Conservation (phyloP, 1,284 basidiomycete genomes). For the Ceratobasidium sp. region DNA sequence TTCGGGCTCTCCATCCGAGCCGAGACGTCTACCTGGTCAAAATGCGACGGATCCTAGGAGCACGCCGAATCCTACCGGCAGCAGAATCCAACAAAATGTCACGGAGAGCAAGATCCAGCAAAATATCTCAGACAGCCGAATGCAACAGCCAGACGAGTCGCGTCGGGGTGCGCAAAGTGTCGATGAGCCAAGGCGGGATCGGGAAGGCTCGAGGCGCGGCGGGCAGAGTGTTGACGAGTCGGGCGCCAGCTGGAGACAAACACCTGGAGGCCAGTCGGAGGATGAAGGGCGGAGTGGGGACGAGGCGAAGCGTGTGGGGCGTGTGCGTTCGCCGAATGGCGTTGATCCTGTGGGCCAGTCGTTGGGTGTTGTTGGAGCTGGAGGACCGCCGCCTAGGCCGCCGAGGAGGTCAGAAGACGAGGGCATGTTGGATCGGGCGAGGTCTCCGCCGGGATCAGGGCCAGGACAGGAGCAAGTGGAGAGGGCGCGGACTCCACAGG, state of each 20-base stretch:
- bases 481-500: not conserved
- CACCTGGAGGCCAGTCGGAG: constrained; percentile 3
- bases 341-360: not conserved
- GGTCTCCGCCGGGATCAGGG: not conserved
- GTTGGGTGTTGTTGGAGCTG: not conserved
- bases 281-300: constrained; percentile 25
- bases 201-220: constrained; percentile 13
- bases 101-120: not conserved
- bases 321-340: constrained; percentile 12
- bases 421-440: not conserved
- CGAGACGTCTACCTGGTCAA: not conserved
- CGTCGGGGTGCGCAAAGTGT: constrained; percentile 28
- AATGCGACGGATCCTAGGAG: not conserved
- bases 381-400: constrained; percentile 17
- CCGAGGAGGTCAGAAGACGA: constrained; percentile 33
- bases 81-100: not conserved
- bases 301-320: not conserved
- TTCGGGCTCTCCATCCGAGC: constrained; percentile 15
- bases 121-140: not conserved
- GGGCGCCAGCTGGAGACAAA: not conserved
- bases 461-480: not conserved
- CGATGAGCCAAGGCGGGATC: constrained; percentile 28
- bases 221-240: constrained; percentile 36
- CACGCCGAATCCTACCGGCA: not conserved
- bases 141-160: not conserved